Conservation (phyloP, 78 protist species). For the Mantamonas sphyraenae region DNA sequence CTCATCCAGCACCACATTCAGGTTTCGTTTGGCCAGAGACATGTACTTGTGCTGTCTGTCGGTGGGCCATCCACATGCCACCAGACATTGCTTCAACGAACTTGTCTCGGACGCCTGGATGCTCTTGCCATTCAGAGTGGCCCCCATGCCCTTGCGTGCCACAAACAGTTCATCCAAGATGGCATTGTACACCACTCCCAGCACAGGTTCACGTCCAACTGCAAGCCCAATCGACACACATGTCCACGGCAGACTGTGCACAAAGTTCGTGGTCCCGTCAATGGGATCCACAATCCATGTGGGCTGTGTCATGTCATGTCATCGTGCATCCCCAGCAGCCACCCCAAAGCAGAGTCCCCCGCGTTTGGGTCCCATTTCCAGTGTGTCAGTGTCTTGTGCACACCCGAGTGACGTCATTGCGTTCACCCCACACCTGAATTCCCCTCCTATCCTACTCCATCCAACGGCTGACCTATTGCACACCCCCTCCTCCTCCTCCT, state of each 20-base stretch:
- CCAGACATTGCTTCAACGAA: conserved; percentile 20
- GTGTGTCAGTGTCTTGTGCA: too few species aligned
- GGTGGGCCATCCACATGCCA: not conserved
- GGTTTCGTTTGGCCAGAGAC: not conserved
- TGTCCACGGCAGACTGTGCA: conserved; percentile 50
- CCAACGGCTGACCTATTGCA: too few species aligned
- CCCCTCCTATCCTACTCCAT: too few species aligned
- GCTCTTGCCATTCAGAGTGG: conserved; percentile 37
- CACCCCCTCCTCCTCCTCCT: too few species aligned
- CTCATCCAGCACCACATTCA: not conserved
- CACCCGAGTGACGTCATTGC: too few species aligned
- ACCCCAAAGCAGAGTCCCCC: too few species aligned
- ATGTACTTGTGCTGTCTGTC: not conserved
- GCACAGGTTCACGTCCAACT: conserved; percentile 20
- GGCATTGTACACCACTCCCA: conserved; percentile 47
- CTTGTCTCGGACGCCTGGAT: conserved; percentile 14
- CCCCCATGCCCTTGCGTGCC: conserved; percentile 28
- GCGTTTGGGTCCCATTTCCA: too few species aligned
- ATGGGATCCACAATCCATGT: conserved; percentile 82
- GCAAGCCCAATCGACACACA: conserved; percentile 49
- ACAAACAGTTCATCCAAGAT: conserved; percentile 27
- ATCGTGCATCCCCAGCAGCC: too few species aligned
- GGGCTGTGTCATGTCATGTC: too few species aligned
- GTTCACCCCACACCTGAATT: too few species aligned
- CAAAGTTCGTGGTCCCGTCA: conserved; percentile 86